Conservation (phyloP, 179 eudicot species). For the Spergularia azorica region DNA sequence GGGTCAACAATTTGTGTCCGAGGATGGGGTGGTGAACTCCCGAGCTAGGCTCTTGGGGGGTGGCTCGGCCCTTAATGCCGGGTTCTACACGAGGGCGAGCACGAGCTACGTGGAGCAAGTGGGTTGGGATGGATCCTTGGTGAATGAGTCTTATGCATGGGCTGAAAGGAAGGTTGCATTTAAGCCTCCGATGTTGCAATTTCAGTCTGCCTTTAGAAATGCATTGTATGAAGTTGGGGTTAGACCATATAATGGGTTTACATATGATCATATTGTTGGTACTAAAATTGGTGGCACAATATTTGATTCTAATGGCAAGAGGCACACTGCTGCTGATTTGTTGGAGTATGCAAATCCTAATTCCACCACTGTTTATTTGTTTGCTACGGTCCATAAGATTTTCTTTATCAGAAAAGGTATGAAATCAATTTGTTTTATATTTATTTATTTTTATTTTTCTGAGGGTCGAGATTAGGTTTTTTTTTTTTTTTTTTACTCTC, state of each 20-base stretch:
- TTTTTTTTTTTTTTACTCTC: too few relatives aligned
- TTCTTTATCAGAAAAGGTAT: conserved; percentile 55
- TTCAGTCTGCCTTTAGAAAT: conserved; percentile 31
- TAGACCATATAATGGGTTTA: conserved; percentile 61
- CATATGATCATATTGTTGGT: conserved; percentile 38
- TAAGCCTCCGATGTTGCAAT: conserved; percentile 29
- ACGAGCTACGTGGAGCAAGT: conserved; percentile 17
- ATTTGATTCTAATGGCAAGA: conserved; percentile 43
- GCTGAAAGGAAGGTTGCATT: conserved; percentile 38
- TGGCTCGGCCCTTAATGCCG: conserved; percentile 40
- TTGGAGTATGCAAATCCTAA: conserved; percentile 41
- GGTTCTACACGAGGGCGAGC: conserved; percentile 35
- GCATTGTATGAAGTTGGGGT: conserved; percentile 73
- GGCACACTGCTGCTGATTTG: conserved; percentile 55
- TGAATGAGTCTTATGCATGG: conserved; percentile 39
- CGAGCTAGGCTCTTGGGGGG: conserved; percentile 34
- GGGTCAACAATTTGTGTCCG: conserved; percentile 36
- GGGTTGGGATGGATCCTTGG: conserved; percentile 28
- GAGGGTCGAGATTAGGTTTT: too few relatives aligned
- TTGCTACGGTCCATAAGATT: conserved; percentile 50
- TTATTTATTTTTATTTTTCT: too few relatives aligned
- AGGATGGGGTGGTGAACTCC: conserved; percentile 36
- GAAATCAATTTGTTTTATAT: too few relatives aligned
- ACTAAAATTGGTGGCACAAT: conserved; percentile 48
- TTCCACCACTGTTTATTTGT: conserved; percentile 36